Conservation (phyloP, 78 protist species). For the Thecamonas trahens region DNA sequence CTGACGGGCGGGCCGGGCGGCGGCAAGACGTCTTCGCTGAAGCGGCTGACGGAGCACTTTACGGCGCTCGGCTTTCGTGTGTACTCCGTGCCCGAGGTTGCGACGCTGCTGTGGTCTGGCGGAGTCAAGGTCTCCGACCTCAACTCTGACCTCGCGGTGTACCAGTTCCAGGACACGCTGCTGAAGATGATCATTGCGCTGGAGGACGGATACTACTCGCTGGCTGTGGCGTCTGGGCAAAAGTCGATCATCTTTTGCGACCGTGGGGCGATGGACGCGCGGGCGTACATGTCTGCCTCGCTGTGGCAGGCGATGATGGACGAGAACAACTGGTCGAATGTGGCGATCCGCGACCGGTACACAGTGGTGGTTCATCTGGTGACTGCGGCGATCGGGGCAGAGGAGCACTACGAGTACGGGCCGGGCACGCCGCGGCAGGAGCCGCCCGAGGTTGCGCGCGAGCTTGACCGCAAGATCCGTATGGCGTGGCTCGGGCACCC, state of each 20-base stretch:
- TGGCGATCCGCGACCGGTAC: conserved; percentile 5
- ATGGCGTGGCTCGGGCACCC: too few relatives aligned
- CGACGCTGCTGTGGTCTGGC: not conserved
- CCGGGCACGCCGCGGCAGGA: too few relatives aligned
- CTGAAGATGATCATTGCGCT: conserved; percentile 5
- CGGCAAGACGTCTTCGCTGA: too few relatives aligned
- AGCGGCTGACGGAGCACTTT: too few relatives aligned
- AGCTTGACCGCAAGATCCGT: too few relatives aligned
- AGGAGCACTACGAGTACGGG: not conserved
- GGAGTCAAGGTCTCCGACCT: too few relatives aligned
- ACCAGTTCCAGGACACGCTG: not conserved
- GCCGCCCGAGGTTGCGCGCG: too few relatives aligned
- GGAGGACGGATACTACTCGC: not conserved
- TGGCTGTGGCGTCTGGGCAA: conserved; percentile 4
- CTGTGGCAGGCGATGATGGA: not conserved
- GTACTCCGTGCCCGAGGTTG: too few relatives aligned
- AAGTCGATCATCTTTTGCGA: conserved; percentile 8
- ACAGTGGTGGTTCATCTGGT: conserved; percentile 6
- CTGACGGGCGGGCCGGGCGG: too few relatives aligned
- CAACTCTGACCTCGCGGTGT: conserved; percentile 4
- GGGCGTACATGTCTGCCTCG: not conserved
- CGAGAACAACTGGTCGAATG: conserved; percentile 3
- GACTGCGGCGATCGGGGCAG: conserved; percentile 12
- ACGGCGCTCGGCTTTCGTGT: too few relatives aligned
- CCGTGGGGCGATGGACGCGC: conserved; percentile 16